Percentiles rank a stretch among this genome's conserved stretches.
Evolutionary conservation across 805 yeast species (phyloP).

Genomic region (Sugiyamaella chiloensis): DNA sequence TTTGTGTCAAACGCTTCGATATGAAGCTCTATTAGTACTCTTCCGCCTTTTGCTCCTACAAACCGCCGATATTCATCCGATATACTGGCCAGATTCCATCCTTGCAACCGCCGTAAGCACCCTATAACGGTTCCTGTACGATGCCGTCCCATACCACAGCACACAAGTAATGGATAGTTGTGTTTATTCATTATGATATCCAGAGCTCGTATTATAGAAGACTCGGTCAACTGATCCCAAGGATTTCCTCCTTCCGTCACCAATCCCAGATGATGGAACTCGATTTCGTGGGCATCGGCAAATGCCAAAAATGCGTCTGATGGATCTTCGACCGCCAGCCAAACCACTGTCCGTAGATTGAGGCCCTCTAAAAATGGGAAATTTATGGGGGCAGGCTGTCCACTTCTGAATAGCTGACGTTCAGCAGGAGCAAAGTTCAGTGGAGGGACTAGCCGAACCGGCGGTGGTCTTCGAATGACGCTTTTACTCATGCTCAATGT

Average conservation of each 20-base stretch:
- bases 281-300: conserved; percentile 67
- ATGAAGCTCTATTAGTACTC: conserved; percentile 84
- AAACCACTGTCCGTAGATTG: conserved; percentile 72
- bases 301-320: conserved; percentile 81
- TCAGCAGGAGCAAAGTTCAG: conserved; percentile 95
- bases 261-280: conserved; percentile 77
- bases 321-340: conserved; percentile 97
- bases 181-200: conserved; percentile 67
- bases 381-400: conserved; percentile 93
- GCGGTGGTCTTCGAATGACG: too few species aligned
- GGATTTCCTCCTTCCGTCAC: conserved; percentile 84
- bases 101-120: conserved; percentile 84
- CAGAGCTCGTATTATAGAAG: conserved; percentile 73
- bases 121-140: conserved; percentile 97
- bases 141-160: conserved; percentile 99
- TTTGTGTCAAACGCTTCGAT: conserved; percentile 67
- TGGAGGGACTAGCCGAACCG: conserved; percentile 65
- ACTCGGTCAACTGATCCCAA: conserved; percentile 92
- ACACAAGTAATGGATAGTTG: conserved; percentile 83
- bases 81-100: conserved; percentile 97
- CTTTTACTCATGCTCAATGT: too few species aligned
- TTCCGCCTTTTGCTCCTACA: conserved; percentile 88
- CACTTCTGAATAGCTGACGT: conserved; percentile 77
- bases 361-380: conserved; percentile 78
- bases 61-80: conserved; percentile 92